Percentiles rank a stretch among this genome's conserved stretches.
These are phyloP conservation scores for Camelina hispida DNA, from an alignment of 345 rosid species.

Conservation along the genomic window DNA sequence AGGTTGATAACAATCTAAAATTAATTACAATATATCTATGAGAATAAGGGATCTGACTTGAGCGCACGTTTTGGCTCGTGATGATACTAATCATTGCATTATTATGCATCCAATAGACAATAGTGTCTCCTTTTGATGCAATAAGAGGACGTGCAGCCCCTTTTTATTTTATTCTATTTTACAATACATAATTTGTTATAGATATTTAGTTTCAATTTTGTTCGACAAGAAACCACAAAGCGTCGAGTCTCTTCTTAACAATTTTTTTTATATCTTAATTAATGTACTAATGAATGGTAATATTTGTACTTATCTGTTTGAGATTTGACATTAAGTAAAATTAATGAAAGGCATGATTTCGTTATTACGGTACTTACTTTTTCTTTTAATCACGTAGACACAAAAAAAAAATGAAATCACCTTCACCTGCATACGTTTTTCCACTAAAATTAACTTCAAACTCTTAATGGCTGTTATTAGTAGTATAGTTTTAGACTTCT, in stretches of 20 bases:
- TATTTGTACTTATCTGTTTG: background rate
- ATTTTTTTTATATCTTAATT: background rate
- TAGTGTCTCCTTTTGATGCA: slow-evolving; percentile 3
- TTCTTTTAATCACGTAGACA: no score
- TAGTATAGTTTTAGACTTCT: background rate
- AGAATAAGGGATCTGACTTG: slow-evolving; percentile 41
- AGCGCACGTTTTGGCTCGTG: slow-evolving; percentile 42
- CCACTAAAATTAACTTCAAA: background rate
- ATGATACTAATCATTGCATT: slow-evolving; percentile 31
- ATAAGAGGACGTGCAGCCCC: slow-evolving; percentile 34
- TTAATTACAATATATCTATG: background rate
- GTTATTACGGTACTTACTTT: background rate
- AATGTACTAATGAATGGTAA: background rate
- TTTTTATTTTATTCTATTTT: background rate
- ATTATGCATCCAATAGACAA: slow-evolving; percentile 2
- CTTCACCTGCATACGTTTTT: background rate
- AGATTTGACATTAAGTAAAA: background rate
- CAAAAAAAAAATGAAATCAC: background rate
- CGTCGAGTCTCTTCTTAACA: background rate
- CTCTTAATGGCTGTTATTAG: background rate
- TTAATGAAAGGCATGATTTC: background rate
- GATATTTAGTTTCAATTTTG: background rate
- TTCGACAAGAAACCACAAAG: background rate
- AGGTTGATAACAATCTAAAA: background rate
- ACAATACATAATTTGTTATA: no score